A percentile compares a stretch with the other conserved stretches of the same genome.
These are phyloP conservation scores for Rhipidocladum racemiflorum DNA, from an alignment of 176 grass and related monocot genomes.

Conservation along the genomic window DNA sequence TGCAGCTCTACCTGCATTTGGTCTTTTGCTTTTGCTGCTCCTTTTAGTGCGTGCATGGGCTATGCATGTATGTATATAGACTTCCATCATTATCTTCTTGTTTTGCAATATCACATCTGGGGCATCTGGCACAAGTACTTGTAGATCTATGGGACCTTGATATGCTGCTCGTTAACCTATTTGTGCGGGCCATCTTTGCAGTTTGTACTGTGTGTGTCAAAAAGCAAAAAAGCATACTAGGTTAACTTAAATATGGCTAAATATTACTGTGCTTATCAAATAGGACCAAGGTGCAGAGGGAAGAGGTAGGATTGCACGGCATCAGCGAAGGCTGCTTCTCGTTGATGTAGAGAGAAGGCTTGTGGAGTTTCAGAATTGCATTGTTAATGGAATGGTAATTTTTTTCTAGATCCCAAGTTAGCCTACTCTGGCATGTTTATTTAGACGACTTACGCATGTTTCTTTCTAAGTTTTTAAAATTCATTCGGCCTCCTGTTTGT, in stretches of 20 bases:
- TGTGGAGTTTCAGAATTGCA: constrained; percentile 68
- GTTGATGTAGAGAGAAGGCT: constrained; percentile 82
- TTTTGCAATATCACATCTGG: neutral
- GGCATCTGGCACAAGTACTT: neutral
- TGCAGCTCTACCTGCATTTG: constrained; percentile 90
- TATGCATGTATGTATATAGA: constrained; percentile 61
- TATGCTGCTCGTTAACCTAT: neutral
- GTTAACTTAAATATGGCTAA: constrained; percentile 28
- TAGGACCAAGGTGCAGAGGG: constrained; percentile 91
- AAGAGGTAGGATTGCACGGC: constrained; percentile 76
- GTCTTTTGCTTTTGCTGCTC: constrained; percentile 69
- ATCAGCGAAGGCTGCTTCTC: constrained; percentile 83
- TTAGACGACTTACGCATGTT: constrained; percentile 6
- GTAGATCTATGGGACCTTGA: neutral
- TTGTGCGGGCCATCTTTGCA: neutral
- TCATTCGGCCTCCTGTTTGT: constrained; percentile 27
- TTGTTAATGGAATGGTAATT: constrained; percentile 73
- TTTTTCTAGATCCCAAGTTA: constrained; percentile 22
- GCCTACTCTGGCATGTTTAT: neutral
- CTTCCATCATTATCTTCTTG: neutral
- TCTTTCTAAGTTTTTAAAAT: neutral
- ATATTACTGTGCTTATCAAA: constrained; percentile 25
- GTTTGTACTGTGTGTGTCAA: neutral
- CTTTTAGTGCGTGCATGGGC: constrained; percentile 67
- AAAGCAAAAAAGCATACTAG: constrained; percentile 9